These are phyloP conservation scores for Irpex lacteus DNA, from an alignment of 1,284 basidiomycete genomes.

Conservation along the genomic window DNA sequence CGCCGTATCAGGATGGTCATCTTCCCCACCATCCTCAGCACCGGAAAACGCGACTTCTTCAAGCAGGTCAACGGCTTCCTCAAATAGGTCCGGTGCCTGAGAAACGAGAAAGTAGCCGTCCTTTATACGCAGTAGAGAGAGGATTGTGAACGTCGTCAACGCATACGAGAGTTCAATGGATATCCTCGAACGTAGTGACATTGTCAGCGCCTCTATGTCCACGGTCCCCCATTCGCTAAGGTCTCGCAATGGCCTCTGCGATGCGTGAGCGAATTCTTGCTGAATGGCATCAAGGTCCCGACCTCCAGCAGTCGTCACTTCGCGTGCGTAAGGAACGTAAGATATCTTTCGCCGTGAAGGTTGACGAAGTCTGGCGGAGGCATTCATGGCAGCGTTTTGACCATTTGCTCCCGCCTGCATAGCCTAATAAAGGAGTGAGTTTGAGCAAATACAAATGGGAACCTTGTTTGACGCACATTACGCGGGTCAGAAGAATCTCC, in stretches of 20 bases:
- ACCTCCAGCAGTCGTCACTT: constrained; percentile 80
- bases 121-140: constrained; percentile 71
- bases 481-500: constrained; percentile 27
- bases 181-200: constrained; percentile 87
- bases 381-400: not conserved
- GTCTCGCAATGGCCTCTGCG: constrained; percentile 59
- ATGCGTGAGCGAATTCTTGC: constrained; percentile 50
- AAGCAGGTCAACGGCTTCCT: constrained; percentile 85
- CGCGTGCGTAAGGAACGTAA: constrained; percentile 82
- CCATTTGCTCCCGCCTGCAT: not conserved
- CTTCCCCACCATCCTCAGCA: constrained; percentile 36
- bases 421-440: constrained; percentile 1
- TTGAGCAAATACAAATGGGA: not conserved
- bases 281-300: constrained; percentile 78
- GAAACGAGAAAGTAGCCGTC: constrained; percentile 67
- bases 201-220: constrained; percentile 85
- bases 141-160: constrained; percentile 84
- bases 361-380: constrained; percentile 16
- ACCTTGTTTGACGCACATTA: constrained; percentile 13
- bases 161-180: constrained; percentile 87
- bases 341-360: constrained; percentile 77
- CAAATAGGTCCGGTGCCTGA: constrained; percentile 80
- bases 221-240: constrained; percentile 83
- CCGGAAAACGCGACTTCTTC: constrained; percentile 79
- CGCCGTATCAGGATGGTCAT: constrained; percentile 24